Evolutionary conservation across 129 eudicot genomes (phyloP), one percentile per base, ranked within the genome.

Genomic region (Flaveria ramosissima): DNA sequence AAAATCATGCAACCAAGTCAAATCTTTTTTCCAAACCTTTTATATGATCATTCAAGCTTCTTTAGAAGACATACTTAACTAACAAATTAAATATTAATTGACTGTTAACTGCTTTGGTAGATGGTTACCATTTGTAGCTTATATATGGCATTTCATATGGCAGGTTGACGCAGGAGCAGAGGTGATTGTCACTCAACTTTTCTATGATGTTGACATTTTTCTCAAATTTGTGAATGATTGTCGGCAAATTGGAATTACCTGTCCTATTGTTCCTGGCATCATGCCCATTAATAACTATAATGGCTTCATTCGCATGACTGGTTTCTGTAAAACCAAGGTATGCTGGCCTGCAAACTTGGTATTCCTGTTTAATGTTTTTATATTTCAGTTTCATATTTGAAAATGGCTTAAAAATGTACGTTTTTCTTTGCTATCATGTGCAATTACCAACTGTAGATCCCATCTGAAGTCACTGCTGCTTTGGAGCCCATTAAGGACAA

Each of bases 131-230:
- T 57, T 57, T 52, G 16, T 53, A 17, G 67, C 51, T 5, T 45
- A 60, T 20, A 43, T 16, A 12, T 46, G 48, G 47, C 36, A 60
- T 51, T 59, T 64, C 61, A 16, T 72, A 53, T 36, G 83, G 47
- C 85, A 95, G 99, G 97, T 95, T 84, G 99, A 95, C 80, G 99
- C 99, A 67, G 99, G 99, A 65, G 97, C 90, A 21, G 99, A 95
- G 75, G 85, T 95, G 74, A 95, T 95, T 74, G 87, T 95, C 75
- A 95, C 97, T 74, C 99, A 95, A 70, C 96, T 95, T 70, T 95
- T 95, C 80, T 95, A 95, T 65, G 99, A 95, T 70, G 91, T 95
- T 16, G 97, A 95, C 83, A 82, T 84, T 59, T 95, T 95, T 83
- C 89, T 95, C 43, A 95, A 89, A 74, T 95, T 95, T 71, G 99